Evolutionary conservation across 306 rosid species (phyloP).

Genomic region (Astragalus membranaceus): DNA sequence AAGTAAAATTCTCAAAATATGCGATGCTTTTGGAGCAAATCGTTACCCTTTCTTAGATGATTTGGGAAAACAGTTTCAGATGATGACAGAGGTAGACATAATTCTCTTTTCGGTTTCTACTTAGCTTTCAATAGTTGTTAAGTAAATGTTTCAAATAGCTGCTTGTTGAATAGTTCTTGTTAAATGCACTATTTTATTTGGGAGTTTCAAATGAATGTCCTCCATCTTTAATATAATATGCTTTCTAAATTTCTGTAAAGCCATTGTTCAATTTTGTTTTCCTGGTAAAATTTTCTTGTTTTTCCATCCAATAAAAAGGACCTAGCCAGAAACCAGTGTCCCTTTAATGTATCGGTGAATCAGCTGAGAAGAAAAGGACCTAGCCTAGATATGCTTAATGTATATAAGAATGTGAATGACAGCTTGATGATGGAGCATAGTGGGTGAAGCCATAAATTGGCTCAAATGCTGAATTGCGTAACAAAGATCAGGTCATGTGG

Average conservation of each 20-base stretch:
- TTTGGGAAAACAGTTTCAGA: slow-evolving; percentile 52
- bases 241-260: background rate
- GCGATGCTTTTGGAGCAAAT: slow-evolving; percentile 84
- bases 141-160: slow-evolving; percentile 6
- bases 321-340: background rate
- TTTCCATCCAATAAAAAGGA: slow-evolving; percentile 1
- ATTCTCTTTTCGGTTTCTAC: background rate
- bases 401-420: background rate
- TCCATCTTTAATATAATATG: background rate
- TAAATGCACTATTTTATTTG: background rate
- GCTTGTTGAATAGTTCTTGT: background rate
- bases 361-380: background rate
- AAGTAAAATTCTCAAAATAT: slow-evolving; percentile 66
- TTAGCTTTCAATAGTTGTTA: background rate
- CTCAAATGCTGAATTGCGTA: background rate
- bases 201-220: background rate
- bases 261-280: background rate
- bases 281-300: background rate
- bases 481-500: background rate
- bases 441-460: background rate
- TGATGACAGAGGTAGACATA: slow-evolving; percentile 52
- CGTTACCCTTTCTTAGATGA: slow-evolving; percentile 81
- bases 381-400: background rate
- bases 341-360: no score
- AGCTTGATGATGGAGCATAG: background rate